Evolutionary conservation across 139 green algal genomes (phyloP), one percentile per base, ranked within the genome.

Genomic region (Gonium pectorale): DNA sequence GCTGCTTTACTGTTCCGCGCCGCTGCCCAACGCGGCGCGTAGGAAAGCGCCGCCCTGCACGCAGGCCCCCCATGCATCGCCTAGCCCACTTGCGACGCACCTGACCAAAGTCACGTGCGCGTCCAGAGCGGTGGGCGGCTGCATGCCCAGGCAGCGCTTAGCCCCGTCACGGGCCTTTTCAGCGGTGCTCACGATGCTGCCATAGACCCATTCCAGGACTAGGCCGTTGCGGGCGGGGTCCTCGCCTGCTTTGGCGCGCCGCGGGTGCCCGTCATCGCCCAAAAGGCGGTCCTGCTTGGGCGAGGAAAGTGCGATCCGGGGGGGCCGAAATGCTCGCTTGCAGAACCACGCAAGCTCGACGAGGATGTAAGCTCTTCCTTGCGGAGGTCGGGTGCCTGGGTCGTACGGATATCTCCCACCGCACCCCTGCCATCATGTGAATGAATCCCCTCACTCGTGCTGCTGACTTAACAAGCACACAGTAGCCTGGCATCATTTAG

Each of bases 141-240:
- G 73, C 44, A 78, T 56, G n/a, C 90, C 89, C 44, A 97, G 81
- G 29, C 68, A 29, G 8, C 93, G 88, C 73, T 96, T 96, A 27
- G 95, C 94, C 19, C 92, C 93, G 63, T 97, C 95, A 0, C 95
- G 86, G 2, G 92, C 92, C 84, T 98, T 98, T 83, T 98, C 95
- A 13, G 95, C 95, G 1, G 94, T 97, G 46, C 89, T 95, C n/a
- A 97, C 95, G 63, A 98, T 97, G 66, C 87, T 95, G 78, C 95
- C 95, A 67, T 95, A 98, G 60, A 98, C 93, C 94, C 95, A 98
- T 87, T 98, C 94, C 85, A 98, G 90, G 59, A 96, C 93, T 31
- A 98, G 91, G 26, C 95, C 95, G 79, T 91, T 88, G 64, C 60
- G 68, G 82, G 87, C 72, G 0, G 89, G 86, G 87, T 97, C 93